A percentile compares a stretch with the other conserved stretches of the same genome.
Conservation (phyloP, 139 green algal species). For the Pseudopediastrum boryanum region DNA sequence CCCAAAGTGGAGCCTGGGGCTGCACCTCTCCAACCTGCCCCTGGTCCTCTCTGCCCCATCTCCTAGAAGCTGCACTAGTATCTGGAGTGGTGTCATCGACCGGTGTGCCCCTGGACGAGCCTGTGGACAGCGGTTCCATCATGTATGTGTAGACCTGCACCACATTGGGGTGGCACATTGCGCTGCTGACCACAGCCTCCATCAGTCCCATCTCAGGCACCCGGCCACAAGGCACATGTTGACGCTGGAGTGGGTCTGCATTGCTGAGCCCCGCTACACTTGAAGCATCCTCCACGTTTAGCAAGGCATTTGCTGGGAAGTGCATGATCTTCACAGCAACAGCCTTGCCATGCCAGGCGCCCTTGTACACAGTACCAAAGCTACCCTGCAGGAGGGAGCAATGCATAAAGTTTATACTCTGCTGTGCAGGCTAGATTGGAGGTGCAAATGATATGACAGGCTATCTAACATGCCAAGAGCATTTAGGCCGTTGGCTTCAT, state of each 20-base stretch:
- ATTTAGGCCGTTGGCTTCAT: too few species aligned
- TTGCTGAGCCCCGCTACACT: background rate
- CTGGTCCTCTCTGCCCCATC: too few species aligned
- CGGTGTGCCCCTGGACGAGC: too few species aligned
- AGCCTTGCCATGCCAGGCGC: background rate
- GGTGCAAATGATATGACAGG: too few species aligned
- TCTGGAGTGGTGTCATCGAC: too few species aligned
- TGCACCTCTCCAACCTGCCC: too few species aligned
- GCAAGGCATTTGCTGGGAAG: constrained; percentile 11
- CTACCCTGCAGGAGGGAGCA: constrained; percentile 20
- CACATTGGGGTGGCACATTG: constrained; percentile 30
- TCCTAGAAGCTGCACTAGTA: too few species aligned
- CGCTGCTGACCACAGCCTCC: constrained; percentile 42
- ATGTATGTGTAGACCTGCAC: constrained; percentile 36
- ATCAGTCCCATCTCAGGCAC: constrained; percentile 33
- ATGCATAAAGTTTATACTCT: too few species aligned
- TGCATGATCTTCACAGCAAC: constrained; percentile 35
- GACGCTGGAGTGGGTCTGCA: background rate
- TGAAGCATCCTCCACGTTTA: background rate
- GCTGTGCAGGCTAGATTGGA: too few species aligned
- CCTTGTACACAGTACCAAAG: constrained; percentile 29
- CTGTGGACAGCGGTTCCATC: constrained; percentile 13
- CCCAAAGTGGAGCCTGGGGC: too few species aligned
- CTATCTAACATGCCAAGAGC: too few species aligned
- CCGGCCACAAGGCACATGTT: background rate